A percentile compares a stretch with the other conserved stretches of the same genome.
phyloP scores from a whole-genome alignment of 768 basidiomycete species.

The Chlorophyllum brunneum region DNA sequence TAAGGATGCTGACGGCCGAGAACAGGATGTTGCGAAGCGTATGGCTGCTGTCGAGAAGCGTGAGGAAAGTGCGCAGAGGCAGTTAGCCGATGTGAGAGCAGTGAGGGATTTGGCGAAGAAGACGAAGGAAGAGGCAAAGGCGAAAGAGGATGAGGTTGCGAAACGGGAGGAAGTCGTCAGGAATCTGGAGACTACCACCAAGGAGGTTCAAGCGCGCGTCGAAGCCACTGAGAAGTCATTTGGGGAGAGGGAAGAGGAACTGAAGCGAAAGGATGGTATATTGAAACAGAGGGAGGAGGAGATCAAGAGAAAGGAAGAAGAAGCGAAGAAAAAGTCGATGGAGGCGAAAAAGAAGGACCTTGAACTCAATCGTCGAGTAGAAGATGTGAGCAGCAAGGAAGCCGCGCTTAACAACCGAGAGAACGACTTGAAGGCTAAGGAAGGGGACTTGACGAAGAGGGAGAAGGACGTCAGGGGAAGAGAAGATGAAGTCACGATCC shows the following conservation, averaged over 20 bases:
- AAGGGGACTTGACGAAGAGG: conserved; percentile 13
- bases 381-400: conserved; percentile 1
- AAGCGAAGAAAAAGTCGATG: conserved; percentile 6
- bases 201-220: neutral
- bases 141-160: conserved; percentile 4
- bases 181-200: conserved; percentile 4
- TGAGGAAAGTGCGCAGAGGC: conserved; percentile 14
- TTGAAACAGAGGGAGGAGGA: conserved; percentile 8
- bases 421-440: conserved; percentile 9
- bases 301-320: conserved; percentile 10
- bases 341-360: conserved; percentile 11
- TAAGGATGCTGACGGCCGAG: too few species aligned
- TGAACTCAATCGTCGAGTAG: conserved; percentile 9
- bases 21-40: too few species aligned
- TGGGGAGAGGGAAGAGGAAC: neutral
- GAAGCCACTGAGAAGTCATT: neutral
- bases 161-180: conserved; percentile 6
- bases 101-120: conserved; percentile 10
- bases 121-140: conserved; percentile 6
- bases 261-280: neutral
- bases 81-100: conserved; percentile 6
- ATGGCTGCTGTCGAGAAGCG: too few species aligned
- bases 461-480: conserved; percentile 15
- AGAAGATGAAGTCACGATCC: conserved; percentile 12
- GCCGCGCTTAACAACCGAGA: conserved; percentile 6